Percentiles rank a stretch among this genome's conserved stretches.
Conservation (phyloP, 2,329 filamentous ascomycete species). For the Cytospora piceicola region DNA sequence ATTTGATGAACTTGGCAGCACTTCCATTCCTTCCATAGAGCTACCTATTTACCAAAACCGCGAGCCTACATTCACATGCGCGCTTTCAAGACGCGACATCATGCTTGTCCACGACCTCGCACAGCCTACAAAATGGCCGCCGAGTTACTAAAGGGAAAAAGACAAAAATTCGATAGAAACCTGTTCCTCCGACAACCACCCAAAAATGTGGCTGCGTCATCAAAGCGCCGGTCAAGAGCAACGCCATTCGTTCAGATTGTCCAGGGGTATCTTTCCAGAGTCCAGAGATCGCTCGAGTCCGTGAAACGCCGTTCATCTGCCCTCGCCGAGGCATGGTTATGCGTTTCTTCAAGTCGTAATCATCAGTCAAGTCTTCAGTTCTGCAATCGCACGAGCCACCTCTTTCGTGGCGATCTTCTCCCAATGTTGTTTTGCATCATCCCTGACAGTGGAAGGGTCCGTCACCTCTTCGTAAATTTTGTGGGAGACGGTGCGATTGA, state of each 20-base stretch:
- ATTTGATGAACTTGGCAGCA: conserved; percentile 12
- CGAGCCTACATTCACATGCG: conserved; percentile 22
- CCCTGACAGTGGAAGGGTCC: conserved; percentile 61
- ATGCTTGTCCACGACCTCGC: conserved; percentile 12
- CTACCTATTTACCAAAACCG: conserved; percentile 24
- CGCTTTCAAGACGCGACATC: conserved; percentile 18
- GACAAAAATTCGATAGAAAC: conserved; percentile 3
- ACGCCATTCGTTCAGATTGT: conserved; percentile 26
- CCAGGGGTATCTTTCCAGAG: conserved; percentile 36
- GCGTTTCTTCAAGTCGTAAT: conserved; percentile 34
- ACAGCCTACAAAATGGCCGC: conserved; percentile 3
- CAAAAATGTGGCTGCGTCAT: conserved; percentile 18
- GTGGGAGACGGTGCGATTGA: conserved; percentile 88
- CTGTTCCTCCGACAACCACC: conserved; percentile 22
- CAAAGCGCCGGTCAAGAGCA: conserved; percentile 21
- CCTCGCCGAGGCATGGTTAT: conserved; percentile 28
- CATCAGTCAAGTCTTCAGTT: conserved; percentile 54
- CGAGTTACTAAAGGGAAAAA: conserved; percentile 22
- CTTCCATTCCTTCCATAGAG: conserved; percentile 17
- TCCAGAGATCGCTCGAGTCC: conserved; percentile 32
- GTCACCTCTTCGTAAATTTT: conserved; percentile 77
- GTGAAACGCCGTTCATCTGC: conserved; percentile 31
- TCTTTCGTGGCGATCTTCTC: conserved; percentile 78
- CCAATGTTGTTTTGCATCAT: conserved; percentile 69
- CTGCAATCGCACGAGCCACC: conserved; percentile 74